phyloP scores from a whole-genome alignment of 805 yeast genomes.

The Wickerhamiella domercqiae region DNA sequence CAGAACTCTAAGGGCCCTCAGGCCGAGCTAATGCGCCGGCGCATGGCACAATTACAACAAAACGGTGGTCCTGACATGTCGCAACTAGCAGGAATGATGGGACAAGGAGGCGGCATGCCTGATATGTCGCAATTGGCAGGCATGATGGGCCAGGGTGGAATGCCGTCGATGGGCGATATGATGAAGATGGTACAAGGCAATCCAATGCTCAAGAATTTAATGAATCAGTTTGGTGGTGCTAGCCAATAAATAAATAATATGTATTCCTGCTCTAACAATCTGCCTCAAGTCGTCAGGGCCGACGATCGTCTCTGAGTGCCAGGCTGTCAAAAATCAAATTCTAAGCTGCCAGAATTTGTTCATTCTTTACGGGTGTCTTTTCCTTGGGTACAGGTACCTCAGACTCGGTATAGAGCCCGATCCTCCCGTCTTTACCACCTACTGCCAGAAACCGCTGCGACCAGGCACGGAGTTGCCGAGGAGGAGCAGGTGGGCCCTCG shows the following conservation, averaged over 20 bases:
- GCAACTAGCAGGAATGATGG: conserved; percentile 23
- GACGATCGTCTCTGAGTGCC: too few relatives aligned
- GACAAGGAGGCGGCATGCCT: conserved; percentile 43
- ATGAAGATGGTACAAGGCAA: conserved; percentile 41
- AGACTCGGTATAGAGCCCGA: conserved; percentile 32
- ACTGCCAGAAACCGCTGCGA: conserved; percentile 27
- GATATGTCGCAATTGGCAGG: conserved; percentile 35
- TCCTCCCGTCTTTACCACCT: conserved; percentile 43
- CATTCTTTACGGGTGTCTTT: too few relatives aligned
- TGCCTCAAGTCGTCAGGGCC: too few relatives aligned
- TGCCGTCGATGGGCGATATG: conserved; percentile 53
- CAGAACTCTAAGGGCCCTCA: conserved; percentile 27
- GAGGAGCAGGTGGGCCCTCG: not conserved
- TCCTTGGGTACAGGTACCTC: too few relatives aligned
- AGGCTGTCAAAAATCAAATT: too few relatives aligned
- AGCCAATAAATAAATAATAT: not conserved
- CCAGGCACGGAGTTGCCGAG: conserved; percentile 9
- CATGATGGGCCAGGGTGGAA: conserved; percentile 56
- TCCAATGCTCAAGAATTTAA: conserved; percentile 36
- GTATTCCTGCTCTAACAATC: not conserved
- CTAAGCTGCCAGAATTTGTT: too few relatives aligned
- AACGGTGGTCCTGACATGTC: conserved; percentile 30
- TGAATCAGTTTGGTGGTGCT: conserved; percentile 21
- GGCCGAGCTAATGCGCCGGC: conserved; percentile 33
- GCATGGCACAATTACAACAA: conserved; percentile 27